These are phyloP conservation scores for Pythium pectinolyticum DNA, from an alignment of 352 stramenopile species.

Conservation along the genomic window DNA sequence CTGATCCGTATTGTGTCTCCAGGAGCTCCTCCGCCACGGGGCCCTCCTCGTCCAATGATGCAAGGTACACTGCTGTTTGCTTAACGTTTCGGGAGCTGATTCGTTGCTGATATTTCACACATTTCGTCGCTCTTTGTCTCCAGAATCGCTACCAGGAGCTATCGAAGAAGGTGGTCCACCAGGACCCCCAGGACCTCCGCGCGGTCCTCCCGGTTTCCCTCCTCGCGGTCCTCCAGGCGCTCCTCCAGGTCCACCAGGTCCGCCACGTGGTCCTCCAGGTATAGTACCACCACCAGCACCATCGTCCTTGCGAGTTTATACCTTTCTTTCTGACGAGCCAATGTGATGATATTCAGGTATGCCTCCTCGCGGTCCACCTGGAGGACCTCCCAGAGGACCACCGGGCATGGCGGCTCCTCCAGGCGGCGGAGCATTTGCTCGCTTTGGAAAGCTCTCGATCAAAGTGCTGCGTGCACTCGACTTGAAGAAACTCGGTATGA, in stretches of 20 bases:
- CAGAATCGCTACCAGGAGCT: constrained; percentile 23
- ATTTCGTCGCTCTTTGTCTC: not conserved
- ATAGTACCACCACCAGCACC: constrained; percentile 7
- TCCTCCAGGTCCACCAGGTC: constrained; percentile 21
- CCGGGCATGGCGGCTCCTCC: constrained; percentile 37
- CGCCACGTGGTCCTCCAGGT: constrained; percentile 25
- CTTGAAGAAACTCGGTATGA: constrained; percentile 91
- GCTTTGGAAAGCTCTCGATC: constrained; percentile 91
- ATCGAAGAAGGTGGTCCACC: constrained; percentile 25
- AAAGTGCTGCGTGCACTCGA: constrained; percentile 91
- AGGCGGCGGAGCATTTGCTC: constrained; percentile 55
- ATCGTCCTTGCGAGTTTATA: not conserved
- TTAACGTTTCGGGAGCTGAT: not conserved
- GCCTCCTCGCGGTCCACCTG: constrained; percentile 34
- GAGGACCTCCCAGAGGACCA: constrained; percentile 25
- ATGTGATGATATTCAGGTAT: constrained; percentile 21
- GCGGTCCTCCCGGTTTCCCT: constrained; percentile 33
- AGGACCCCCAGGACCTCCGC: constrained; percentile 30
- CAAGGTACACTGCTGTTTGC: constrained; percentile 19
- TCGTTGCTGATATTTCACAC: not conserved
- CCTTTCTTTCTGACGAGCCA: not conserved
- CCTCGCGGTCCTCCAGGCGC: constrained; percentile 25
- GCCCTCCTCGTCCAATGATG: constrained; percentile 28
- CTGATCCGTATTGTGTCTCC: not conserved
- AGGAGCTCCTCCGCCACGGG: constrained; percentile 21